Conservation (phyloP, 1,284 basidiomycete genomes). For the Cryptococcus sp. region DNA sequence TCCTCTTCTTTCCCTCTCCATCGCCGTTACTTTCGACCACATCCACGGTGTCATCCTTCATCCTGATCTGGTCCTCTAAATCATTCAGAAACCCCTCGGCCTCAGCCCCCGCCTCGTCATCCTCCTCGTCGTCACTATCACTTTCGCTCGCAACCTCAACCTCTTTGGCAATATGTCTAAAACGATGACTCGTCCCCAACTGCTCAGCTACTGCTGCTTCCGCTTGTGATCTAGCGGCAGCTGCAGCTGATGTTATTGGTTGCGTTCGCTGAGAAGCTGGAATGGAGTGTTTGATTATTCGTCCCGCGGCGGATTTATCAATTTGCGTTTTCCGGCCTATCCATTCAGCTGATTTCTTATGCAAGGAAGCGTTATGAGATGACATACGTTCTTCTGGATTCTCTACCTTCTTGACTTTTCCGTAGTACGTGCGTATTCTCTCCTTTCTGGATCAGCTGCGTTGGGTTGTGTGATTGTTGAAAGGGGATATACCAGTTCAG, state of each 20-base stretch:
- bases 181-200: conserved; percentile 17
- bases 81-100: conserved; percentile 13
- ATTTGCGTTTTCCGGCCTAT: conserved; percentile 12
- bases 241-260: conserved; percentile 12
- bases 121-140: conserved; percentile 6
- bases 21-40: not conserved
- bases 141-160: conserved; percentile 8
- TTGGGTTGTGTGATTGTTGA: not conserved
- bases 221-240: conserved; percentile 11
- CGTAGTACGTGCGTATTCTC: conserved; percentile 41
- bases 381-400: conserved; percentile 30
- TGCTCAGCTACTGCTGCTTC: conserved; percentile 10
- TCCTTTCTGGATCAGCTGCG: conserved; percentile 12
- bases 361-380: not conserved
- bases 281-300: conserved; percentile 35
- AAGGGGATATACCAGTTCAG: conserved; percentile 31
- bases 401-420: conserved; percentile 36
- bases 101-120: conserved; percentile 4
- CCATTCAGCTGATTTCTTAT: not conserved
- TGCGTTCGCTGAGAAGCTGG: conserved; percentile 16
- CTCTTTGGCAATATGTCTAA: conserved; percentile 25
- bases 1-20: not conserved
- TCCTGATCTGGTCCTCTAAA: conserved; percentile 17
- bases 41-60: not conserved
- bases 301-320: conserved; percentile 32